phyloP scores from a whole-genome alignment of 129 eudicot species.

The Cynara cardunculus region DNA sequence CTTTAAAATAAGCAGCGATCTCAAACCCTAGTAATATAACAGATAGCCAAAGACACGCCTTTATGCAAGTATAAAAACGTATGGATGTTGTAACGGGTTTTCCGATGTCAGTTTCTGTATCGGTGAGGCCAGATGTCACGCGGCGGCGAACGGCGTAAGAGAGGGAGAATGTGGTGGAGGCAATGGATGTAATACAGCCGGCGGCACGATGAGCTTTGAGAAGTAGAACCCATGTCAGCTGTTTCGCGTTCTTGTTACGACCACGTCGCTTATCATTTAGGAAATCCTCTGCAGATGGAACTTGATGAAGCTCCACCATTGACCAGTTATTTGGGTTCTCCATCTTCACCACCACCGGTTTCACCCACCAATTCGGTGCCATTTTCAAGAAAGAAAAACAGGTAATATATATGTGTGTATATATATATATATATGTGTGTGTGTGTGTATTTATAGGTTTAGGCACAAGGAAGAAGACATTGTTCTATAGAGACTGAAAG shows the following conservation, averaged over 20 bases:
- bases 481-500: background rate
- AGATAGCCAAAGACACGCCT: slow-evolving; percentile 39
- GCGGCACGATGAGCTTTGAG: slow-evolving; percentile 80
- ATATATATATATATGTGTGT: too few species aligned
- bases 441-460: background rate
- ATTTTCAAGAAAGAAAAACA: slow-evolving; percentile 16
- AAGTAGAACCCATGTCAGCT: slow-evolving; percentile 80
- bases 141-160: slow-evolving; percentile 57
- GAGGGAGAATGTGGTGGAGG: slow-evolving; percentile 53
- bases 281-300: slow-evolving; percentile 32
- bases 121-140: slow-evolving; percentile 52
- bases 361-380: slow-evolving; percentile 64
- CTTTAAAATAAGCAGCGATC: slow-evolving; percentile 50
- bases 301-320: slow-evolving; percentile 55
- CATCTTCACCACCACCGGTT: slow-evolving; percentile 78
- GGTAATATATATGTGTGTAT: too few species aligned
- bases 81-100: slow-evolving; percentile 7
- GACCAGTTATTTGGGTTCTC: slow-evolving; percentile 77
- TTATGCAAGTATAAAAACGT: slow-evolving; percentile 40
- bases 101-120: slow-evolving; percentile 23
- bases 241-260: slow-evolving; percentile 71
- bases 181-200: slow-evolving; percentile 66
- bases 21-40: slow-evolving; percentile 46
- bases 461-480: background rate
- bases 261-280: background rate